Evolutionary conservation across 306 rosid species (phyloP).

Genomic region (Astragalus membranaceus): DNA sequence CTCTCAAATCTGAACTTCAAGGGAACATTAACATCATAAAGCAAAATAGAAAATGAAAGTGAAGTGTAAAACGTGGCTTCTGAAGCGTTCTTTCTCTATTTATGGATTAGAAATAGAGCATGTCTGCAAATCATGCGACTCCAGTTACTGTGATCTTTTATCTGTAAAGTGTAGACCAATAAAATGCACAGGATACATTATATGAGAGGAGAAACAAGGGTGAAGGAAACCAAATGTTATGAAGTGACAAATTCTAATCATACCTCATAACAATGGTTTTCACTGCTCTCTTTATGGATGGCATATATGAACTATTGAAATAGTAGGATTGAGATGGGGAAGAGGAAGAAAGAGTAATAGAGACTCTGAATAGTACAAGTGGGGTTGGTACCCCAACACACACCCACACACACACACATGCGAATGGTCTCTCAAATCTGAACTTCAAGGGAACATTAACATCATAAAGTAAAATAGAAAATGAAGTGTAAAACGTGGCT

Average conservation of each 20-base stretch:
- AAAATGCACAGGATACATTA: not conserved
- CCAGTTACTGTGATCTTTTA: slow-evolving; percentile 5
- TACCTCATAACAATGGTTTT: too few species aligned
- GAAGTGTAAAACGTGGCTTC: not conserved
- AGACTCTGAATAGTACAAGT: too few species aligned
- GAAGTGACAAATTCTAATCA: slow-evolving; percentile 15
- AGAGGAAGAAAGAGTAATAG: not conserved
- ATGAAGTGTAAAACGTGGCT: not conserved
- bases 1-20: not conserved
- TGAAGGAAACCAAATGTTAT: not conserved
- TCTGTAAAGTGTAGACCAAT: not conserved
- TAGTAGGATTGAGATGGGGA: slow-evolving; percentile 6
- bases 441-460: not conserved
- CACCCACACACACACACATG: not conserved
- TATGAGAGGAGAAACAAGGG: not conserved
- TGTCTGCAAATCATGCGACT: slow-evolving; percentile 37
- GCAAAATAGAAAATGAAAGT: not conserved
- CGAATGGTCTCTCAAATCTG: not conserved
- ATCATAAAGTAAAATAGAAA: not conserved
- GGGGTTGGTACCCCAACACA: slow-evolving; percentile 37
- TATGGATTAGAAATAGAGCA: slow-evolving; percentile 22
- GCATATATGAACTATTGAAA: slow-evolving; percentile 26
- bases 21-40: not conserved
- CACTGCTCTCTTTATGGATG: slow-evolving; percentile 59
- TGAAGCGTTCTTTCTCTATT: not conserved